These are phyloP conservation scores for Colletotrichum liriopes DNA, from an alignment of 2,329 filamentous ascomycete genomes.

Conservation along the genomic window DNA sequence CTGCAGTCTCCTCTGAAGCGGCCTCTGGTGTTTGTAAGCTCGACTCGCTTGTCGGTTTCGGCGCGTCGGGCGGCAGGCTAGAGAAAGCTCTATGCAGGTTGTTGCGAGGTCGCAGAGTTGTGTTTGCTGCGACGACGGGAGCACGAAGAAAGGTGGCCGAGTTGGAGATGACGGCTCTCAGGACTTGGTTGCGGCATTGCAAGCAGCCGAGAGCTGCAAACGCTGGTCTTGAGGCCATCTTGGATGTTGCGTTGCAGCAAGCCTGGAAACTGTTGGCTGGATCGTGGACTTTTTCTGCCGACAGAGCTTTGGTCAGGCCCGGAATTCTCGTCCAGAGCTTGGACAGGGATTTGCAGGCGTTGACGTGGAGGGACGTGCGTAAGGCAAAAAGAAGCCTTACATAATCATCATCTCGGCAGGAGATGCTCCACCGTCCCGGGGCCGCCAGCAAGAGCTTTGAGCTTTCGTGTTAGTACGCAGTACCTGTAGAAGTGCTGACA, in stretches of 20 bases:
- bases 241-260: background rate
- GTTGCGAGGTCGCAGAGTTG: slow-evolving; percentile 39
- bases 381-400: background rate
- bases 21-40: background rate
- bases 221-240: slow-evolving; percentile 46
- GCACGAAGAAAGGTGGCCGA: slow-evolving; percentile 23
- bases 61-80: slow-evolving; percentile 42
- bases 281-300: background rate
- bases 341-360: background rate
- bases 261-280: background rate
- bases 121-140: slow-evolving; percentile 2
- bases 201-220: slow-evolving; percentile 48
- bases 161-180: slow-evolving; percentile 46
- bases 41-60: background rate
- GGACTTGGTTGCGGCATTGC: slow-evolving; percentile 46
- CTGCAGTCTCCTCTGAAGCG: background rate
- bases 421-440: background rate
- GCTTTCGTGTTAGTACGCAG: background rate
- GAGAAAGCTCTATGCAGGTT: slow-evolving; percentile 46
- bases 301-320: background rate
- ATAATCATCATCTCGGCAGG: background rate
- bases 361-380: background rate
- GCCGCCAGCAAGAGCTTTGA: background rate
- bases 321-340: slow-evolving; percentile 5
- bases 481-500: background rate